A percentile compares a stretch with the other conserved stretches of the same genome.
These are phyloP conservation scores for Podila clonocystis DNA, from an alignment of 192 early-diverging fungal genomes.

Conservation along the genomic window DNA sequence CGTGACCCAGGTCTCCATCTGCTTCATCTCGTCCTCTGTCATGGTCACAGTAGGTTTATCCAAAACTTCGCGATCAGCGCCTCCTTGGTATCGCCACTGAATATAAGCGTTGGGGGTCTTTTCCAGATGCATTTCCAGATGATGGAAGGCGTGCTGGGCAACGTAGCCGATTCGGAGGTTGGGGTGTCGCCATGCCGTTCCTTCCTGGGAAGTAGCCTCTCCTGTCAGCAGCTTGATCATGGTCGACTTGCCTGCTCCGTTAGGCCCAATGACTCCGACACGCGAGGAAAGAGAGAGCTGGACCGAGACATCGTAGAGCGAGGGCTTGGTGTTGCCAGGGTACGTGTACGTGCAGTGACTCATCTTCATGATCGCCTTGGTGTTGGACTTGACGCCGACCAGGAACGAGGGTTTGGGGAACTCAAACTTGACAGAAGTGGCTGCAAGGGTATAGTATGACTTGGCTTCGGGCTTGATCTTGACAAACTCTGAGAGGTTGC, in stretches of 20 bases:
- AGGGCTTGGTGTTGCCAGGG: slow-evolving; percentile 68
- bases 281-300: slow-evolving; percentile 80
- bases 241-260: slow-evolving; percentile 90
- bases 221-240: slow-evolving; percentile 86
- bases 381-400: slow-evolving; percentile 82
- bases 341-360: slow-evolving; percentile 79
- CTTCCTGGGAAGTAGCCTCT: slow-evolving; percentile 73
- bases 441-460: slow-evolving; percentile 78
- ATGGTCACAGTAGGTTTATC: slow-evolving; percentile 76
- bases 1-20: slow-evolving; percentile 68
- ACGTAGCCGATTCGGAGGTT: slow-evolving; percentile 88
- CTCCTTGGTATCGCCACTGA: slow-evolving; percentile 84
- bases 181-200: slow-evolving; percentile 83
- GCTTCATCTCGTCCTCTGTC: slow-evolving; percentile 71
- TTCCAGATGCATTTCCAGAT: slow-evolving; percentile 85
- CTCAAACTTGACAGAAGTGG: slow-evolving; percentile 74
- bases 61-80: slow-evolving; percentile 79
- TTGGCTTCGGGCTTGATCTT: slow-evolving; percentile 76
- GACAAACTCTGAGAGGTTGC: slow-evolving; percentile 84
- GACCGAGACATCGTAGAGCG: slow-evolving; percentile 70
- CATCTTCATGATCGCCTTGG: slow-evolving; percentile 84
- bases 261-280: slow-evolving; percentile 84
- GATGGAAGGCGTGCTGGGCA: slow-evolving; percentile 90
- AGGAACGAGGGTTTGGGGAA: slow-evolving; percentile 84
- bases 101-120: slow-evolving; percentile 87